phyloP scores from a whole-genome alignment of 805 yeast genomes.

The Teunomyces pallodes region DNA sequence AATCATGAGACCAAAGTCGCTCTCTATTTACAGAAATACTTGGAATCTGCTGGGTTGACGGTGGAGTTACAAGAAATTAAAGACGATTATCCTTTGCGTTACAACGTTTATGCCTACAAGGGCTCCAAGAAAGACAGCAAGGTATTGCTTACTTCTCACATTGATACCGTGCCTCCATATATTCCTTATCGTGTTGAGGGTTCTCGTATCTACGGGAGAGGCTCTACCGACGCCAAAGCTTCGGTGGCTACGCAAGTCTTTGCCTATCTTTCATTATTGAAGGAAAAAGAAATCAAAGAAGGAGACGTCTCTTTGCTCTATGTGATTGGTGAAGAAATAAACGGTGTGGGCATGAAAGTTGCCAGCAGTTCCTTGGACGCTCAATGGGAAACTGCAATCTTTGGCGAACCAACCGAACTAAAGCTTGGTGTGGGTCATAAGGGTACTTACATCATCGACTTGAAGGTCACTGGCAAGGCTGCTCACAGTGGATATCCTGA shows the following conservation, averaged over 20 bases:
- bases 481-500: slow-evolving; percentile 72
- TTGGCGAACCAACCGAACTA: slow-evolving; percentile 75
- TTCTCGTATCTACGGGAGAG: slow-evolving; percentile 59
- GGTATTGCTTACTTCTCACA: slow-evolving; percentile 59
- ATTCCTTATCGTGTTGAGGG: slow-evolving; percentile 50
- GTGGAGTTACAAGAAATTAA: slow-evolving; percentile 45
- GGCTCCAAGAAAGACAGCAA: slow-evolving; percentile 45
- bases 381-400: slow-evolving; percentile 59
- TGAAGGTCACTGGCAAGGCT: slow-evolving; percentile 53
- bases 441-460: slow-evolving; percentile 46
- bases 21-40: slow-evolving; percentile 35
- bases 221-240: slow-evolving; percentile 69
- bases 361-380: slow-evolving; percentile 42
- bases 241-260: slow-evolving; percentile 63
- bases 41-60: slow-evolving; percentile 45
- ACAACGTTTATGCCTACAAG: slow-evolving; percentile 57
- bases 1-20: slow-evolving; percentile 33
- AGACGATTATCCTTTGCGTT: slow-evolving; percentile 28
- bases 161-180: slow-evolving; percentile 72
- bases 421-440: slow-evolving; percentile 71
- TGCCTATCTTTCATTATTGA: slow-evolving; percentile 49
- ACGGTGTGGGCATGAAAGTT: slow-evolving; percentile 59
- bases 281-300: slow-evolving; percentile 34
- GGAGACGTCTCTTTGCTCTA: slow-evolving; percentile 60
- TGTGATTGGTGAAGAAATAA: slow-evolving; percentile 72